Percentiles rank a stretch among this genome's conserved stretches.
These are phyloP conservation scores for Leccinum variicolor DNA, from an alignment of 768 basidiomycete species.

Conservation along the genomic window DNA sequence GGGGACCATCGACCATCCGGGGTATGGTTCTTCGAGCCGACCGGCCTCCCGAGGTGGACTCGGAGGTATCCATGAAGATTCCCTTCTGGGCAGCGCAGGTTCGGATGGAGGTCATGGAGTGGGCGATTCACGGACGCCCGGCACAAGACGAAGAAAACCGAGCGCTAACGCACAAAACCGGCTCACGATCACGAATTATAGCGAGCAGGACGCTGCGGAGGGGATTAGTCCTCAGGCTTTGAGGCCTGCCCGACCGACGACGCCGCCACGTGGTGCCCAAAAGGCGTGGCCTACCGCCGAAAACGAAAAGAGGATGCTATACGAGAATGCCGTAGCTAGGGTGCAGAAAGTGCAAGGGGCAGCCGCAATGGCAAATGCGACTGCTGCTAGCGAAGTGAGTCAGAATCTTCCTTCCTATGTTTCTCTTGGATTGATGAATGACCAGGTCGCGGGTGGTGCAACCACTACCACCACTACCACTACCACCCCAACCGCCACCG, in stretches of 20 bases:
- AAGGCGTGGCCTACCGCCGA: conserved; percentile 35
- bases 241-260: conserved; percentile 15
- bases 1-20: conserved; percentile 28
- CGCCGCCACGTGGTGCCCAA: conserved; percentile 24
- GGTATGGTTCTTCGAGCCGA: conserved; percentile 18
- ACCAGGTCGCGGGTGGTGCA: conserved; percentile 5
- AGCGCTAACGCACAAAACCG: conserved; percentile 33
- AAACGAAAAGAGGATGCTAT: conserved; percentile 41
- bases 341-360: conserved; percentile 39
- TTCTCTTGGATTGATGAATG: conserved; percentile 2
- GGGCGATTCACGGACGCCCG: conserved; percentile 5
- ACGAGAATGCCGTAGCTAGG: conserved; percentile 38
- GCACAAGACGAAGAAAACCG: conserved; percentile 29
- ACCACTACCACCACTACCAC: conserved; percentile 1
- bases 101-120: conserved; percentile 2
- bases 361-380: conserved; percentile 24
- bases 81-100: not conserved
- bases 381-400: conserved; percentile 26
- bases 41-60: conserved; percentile 17
- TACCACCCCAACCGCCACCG: not conserved
- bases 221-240: conserved; percentile 20
- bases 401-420: not conserved
- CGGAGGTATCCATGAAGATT: conserved; percentile 25
- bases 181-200: conserved; percentile 41
- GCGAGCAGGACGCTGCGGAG: conserved; percentile 39